Evolutionary conservation across 2,329 filamentous ascomycete genomes (phyloP).

Genomic region (Domatiomyces globalis): DNA sequence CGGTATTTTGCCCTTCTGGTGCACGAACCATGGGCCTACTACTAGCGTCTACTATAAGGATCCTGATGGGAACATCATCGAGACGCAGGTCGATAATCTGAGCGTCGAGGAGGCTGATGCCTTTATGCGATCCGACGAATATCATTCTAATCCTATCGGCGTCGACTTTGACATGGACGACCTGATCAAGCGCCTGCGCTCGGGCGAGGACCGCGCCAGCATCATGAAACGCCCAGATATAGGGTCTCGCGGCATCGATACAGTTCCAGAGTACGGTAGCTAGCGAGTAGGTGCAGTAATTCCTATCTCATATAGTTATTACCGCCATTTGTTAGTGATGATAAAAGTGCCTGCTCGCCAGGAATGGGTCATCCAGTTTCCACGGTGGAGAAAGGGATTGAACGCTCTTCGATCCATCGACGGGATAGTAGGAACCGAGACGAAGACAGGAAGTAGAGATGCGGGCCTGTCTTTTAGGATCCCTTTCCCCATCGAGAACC

Average conservation of each 20-base stretch:
- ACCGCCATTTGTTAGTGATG: too few species aligned
- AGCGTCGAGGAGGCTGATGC: slow-evolving; percentile 3
- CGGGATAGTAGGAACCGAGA: too few species aligned
- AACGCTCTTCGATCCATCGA: too few species aligned
- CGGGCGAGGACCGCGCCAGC: slow-evolving; percentile 1
- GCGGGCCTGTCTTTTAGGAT: too few species aligned
- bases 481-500: too few species aligned
- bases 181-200: background rate
- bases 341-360: too few species aligned
- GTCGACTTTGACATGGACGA: slow-evolving; percentile 6
- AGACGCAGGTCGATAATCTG: slow-evolving; percentile 36
- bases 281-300: background rate
- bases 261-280: background rate
- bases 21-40: slow-evolving; percentile 36
- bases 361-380: too few species aligned
- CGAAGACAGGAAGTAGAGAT: too few species aligned
- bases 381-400: too few species aligned
- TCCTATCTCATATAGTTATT: background rate
- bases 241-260: background rate
- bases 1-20: slow-evolving; percentile 25
- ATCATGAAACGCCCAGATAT: slow-evolving; percentile 1
- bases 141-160: slow-evolving; percentile 6
- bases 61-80: slow-evolving; percentile 36
- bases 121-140: slow-evolving; percentile 3
- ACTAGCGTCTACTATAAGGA: slow-evolving; percentile 37